These are phyloP conservation scores for Dactylellina haptotyla DNA, from an alignment of 2,329 filamentous ascomycete genomes.

Conservation along the genomic window DNA sequence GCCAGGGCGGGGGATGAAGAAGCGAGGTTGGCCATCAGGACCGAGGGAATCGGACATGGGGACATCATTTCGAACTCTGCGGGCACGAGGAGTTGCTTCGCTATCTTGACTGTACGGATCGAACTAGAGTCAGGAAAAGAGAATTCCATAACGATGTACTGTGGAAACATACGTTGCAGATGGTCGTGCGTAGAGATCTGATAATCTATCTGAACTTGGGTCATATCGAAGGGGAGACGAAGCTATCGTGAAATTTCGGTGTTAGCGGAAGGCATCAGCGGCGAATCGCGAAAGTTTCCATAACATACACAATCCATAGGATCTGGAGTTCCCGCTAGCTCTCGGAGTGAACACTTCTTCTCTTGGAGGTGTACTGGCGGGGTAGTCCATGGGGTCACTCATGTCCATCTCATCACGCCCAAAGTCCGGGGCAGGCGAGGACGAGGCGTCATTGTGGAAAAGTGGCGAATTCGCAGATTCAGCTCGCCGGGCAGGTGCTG, in stretches of 20 bases:
- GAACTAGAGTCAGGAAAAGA: not conserved
- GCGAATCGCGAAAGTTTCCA: not conserved
- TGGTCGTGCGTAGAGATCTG: constrained; percentile 3
- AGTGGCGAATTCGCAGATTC: constrained; percentile 24
- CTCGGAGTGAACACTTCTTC: constrained; percentile 40
- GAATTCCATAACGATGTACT: not conserved
- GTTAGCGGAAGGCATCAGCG: not conserved
- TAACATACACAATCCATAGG: constrained; percentile 15
- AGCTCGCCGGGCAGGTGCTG: constrained; percentile 6
- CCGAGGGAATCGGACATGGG: constrained; percentile 58
- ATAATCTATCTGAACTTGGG: constrained; percentile 54
- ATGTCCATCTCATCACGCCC: constrained; percentile 49
- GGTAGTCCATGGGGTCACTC: constrained; percentile 48
- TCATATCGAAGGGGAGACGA: constrained; percentile 58
- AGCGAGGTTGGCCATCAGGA: constrained; percentile 67
- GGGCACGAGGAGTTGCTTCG: constrained; percentile 40
- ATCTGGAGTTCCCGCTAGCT: constrained; percentile 22
- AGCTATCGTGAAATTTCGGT: constrained; percentile 28
- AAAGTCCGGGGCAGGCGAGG: constrained; percentile 33
- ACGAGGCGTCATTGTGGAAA: constrained; percentile 41
- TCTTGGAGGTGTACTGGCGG: constrained; percentile 39
- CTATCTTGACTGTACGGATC: constrained; percentile 29
- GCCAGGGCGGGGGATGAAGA: constrained; percentile 73
- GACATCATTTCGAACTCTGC: constrained; percentile 56
- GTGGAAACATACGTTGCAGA: constrained; percentile 23